phyloP scores from a whole-genome alignment of 192 early-diverging fungal genomes.

The Phlyctochytrium bullatum region DNA sequence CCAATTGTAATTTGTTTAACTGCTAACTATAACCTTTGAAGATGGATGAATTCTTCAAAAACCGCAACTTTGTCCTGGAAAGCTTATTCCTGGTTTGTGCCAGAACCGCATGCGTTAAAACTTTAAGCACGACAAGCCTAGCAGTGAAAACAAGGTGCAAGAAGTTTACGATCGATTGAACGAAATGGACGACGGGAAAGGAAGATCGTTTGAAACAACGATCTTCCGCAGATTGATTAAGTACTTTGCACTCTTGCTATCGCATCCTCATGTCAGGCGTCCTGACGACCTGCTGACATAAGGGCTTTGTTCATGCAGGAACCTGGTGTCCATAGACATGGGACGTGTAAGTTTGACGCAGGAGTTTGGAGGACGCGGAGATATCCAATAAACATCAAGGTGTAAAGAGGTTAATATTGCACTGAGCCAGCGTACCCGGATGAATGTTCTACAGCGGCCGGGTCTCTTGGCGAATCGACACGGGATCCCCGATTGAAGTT shows the following conservation, averaged over 20 bases:
- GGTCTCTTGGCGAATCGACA: no score
- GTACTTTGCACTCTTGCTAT: constrained; percentile 8
- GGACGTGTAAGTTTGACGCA: no score
- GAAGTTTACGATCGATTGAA: constrained; percentile 15
- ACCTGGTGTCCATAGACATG: no score
- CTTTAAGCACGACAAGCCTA: constrained; percentile 20
- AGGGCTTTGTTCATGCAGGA: no score
- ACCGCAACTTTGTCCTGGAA: not conserved
- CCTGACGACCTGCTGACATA: not conserved
- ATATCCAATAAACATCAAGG: no score
- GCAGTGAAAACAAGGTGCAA: constrained; percentile 17
- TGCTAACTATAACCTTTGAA: constrained; percentile 4
- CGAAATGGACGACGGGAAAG: constrained; percentile 8
- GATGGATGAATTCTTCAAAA: constrained; percentile 4
- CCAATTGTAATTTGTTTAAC: not conserved
- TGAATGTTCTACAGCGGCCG: no score
- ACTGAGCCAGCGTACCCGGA: no score
- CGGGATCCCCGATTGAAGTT: no score
- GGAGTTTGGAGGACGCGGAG: no score
- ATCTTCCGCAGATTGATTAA: constrained; percentile 4
- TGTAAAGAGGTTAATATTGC: no score
- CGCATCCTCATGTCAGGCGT: constrained; percentile 4
- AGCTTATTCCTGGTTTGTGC: not conserved
- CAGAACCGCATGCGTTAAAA: not conserved
- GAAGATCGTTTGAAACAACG: constrained; percentile 4